A percentile compares a stretch with the other conserved stretches of the same genome.
These are phyloP conservation scores for Suhomyces maxii DNA, from an alignment of 1,139 yeast genomes.

Conservation along the genomic window DNA sequence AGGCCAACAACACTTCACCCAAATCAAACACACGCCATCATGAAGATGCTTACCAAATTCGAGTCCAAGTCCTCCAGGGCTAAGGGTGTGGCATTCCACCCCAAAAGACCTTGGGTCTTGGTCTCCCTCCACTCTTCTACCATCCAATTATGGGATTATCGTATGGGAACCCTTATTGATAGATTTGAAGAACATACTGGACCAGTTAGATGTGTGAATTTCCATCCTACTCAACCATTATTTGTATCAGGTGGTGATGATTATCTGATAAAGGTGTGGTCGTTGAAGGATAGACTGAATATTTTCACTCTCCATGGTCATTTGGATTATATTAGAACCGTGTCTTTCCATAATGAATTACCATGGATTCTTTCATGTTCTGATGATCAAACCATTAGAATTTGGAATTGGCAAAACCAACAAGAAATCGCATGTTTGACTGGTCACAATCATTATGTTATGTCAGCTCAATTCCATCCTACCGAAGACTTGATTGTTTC, in stretches of 20 bases:
- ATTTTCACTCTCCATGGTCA: slow-evolving; percentile 90
- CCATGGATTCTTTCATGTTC: slow-evolving; percentile 98
- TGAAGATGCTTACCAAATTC: slow-evolving; percentile 98
- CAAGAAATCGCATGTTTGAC: slow-evolving; percentile 96
- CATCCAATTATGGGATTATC: slow-evolving; percentile 97
- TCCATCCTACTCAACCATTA: slow-evolving; percentile 97
- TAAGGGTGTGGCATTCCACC: slow-evolving; percentile 97
- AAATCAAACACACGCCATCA: slow-evolving; percentile 31
- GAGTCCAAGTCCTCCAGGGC: slow-evolving; percentile 99
- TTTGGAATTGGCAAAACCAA: slow-evolving; percentile 99
- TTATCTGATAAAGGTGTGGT: slow-evolving; percentile 94
- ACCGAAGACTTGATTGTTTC: slow-evolving; percentile 91
- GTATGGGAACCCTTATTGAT: slow-evolving; percentile 98
- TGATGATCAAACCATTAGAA: slow-evolving; percentile 97
- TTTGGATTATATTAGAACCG: slow-evolving; percentile 93
- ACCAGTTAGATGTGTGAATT: slow-evolving; percentile 92
- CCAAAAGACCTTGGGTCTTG: slow-evolving; percentile 93
- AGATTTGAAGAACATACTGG: slow-evolving; percentile 98
- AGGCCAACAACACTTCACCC: slow-evolving; percentile 10
- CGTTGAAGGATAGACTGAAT: slow-evolving; percentile 86
- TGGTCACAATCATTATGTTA: slow-evolving; percentile 97
- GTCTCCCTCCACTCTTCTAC: slow-evolving; percentile 94
- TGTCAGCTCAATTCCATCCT: slow-evolving; percentile 98
- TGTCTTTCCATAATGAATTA: slow-evolving; percentile 89
- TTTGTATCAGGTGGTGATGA: slow-evolving; percentile 98